A percentile compares a stretch with the other conserved stretches of the same genome.
phyloP scores from a whole-genome alignment of 2,329 filamentous ascomycete genomes.

The Dothistroma septosporum region DNA sequence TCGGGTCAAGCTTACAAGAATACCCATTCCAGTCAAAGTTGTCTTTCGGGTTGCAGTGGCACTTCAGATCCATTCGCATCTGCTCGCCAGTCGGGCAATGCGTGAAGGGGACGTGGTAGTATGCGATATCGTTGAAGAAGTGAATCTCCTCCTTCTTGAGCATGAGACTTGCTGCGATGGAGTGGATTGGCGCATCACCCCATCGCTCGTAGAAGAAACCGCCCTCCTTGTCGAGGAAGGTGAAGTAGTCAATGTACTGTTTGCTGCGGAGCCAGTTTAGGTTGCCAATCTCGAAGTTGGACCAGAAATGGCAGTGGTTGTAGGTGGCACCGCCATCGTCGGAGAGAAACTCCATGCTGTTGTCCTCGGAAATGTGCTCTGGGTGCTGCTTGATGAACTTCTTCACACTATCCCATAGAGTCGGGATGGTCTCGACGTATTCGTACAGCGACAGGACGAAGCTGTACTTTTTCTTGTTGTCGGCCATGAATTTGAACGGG shows the following conservation, averaged over 20 bases:
- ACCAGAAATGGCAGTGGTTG: slow-evolving; percentile 99
- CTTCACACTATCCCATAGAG: slow-evolving; percentile 91
- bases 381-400: slow-evolving; percentile 89
- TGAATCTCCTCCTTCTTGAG: slow-evolving; percentile 91
- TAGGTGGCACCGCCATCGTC: slow-evolving; percentile 88
- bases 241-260: slow-evolving; percentile 86
- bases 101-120: slow-evolving; percentile 96
- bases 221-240: slow-evolving; percentile 79
- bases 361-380: slow-evolving; percentile 77
- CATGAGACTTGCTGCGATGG: slow-evolving; percentile 85
- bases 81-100: slow-evolving; percentile 93
- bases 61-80: slow-evolving; percentile 76
- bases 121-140: slow-evolving; percentile 98
- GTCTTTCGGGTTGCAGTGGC: slow-evolving; percentile 89
- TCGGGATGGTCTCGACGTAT: slow-evolving; percentile 93
- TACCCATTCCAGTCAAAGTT: slow-evolving; percentile 99
- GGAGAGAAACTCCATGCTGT: slow-evolving; percentile 86
- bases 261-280: slow-evolving; percentile 88
- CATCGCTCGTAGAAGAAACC: slow-evolving; percentile 99
- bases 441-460: slow-evolving; percentile 95
- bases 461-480: slow-evolving; percentile 96
- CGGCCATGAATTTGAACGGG: slow-evolving; percentile 93
- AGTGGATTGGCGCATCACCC: slow-evolving; percentile 96
- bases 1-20: slow-evolving; percentile 65
- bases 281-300: slow-evolving; percentile 96